phyloP scores from a whole-genome alignment of 179 eudicot species.

The Patellifolia procumbens region DNA sequence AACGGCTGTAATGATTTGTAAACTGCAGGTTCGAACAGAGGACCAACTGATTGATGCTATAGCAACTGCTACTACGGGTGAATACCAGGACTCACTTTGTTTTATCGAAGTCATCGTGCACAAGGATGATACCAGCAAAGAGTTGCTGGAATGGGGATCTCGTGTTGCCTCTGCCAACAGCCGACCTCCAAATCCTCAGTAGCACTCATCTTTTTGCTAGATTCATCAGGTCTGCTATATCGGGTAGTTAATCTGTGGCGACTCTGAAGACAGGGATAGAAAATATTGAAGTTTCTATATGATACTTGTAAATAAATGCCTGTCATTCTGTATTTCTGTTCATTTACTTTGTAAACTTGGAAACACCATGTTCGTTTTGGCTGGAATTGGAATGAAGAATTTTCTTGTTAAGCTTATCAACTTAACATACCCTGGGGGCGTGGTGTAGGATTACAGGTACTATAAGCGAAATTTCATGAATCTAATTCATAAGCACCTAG shows the following conservation, averaged over 20 bases:
- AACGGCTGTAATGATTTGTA: neutral
- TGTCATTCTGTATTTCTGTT: neutral
- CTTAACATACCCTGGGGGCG: no score
- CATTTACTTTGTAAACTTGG: neutral
- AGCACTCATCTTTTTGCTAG: neutral
- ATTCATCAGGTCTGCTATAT: neutral
- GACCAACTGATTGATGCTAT: constrained; percentile 66
- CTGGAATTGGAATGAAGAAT: no score
- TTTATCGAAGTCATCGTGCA: constrained; percentile 76
- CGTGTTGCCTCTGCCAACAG: constrained; percentile 81
- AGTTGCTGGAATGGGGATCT: constrained; percentile 81
- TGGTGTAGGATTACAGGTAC: no score
- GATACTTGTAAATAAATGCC: neutral
- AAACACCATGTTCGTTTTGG: no score
- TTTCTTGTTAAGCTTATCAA: no score
- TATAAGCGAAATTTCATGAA: no score
- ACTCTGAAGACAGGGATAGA: neutral
- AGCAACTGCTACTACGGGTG: constrained; percentile 43
- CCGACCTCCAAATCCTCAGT: constrained; percentile 78
- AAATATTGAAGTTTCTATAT: neutral
- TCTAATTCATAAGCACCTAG: no score
- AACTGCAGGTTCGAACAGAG: constrained; percentile 58
- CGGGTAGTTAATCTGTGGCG: neutral
- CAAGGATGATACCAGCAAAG: constrained; percentile 79
- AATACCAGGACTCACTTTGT: constrained; percentile 57